These are phyloP conservation scores for Jatropha podagrica DNA, from an alignment of 441 rosid species.

Conservation along the genomic window DNA sequence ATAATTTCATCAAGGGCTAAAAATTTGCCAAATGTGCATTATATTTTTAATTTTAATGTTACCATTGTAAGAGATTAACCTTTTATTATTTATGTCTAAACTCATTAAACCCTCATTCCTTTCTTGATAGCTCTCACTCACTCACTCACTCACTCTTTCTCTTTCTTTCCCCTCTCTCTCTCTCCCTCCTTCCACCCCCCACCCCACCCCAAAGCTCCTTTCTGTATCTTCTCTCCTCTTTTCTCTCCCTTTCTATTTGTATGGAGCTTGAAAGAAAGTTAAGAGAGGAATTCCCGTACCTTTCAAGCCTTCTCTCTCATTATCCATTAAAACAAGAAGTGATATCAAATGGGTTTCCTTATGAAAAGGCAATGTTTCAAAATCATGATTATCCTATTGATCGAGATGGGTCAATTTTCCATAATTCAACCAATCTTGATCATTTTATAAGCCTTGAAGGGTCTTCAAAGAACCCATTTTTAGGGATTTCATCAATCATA, in stretches of 20 bases:
- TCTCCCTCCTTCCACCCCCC: neutral
- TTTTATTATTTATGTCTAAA: neutral
- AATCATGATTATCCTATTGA: neutral
- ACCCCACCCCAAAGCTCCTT: too few relatives aligned
- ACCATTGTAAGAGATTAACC: neutral
- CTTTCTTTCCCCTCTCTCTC: neutral
- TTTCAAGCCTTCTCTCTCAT: constrained; percentile 32
- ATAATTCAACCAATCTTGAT: constrained; percentile 1
- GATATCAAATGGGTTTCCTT: constrained; percentile 19
- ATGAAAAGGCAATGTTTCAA: constrained; percentile 16
- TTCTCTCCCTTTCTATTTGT: constrained; percentile 9
- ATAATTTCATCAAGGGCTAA: constrained; percentile 27
- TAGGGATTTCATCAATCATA: neutral
- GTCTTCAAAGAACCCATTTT: constrained; percentile 25
- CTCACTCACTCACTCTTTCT: neutral
- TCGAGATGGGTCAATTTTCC: neutral
- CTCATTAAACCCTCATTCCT: constrained; percentile 35
- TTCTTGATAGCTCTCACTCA: constrained; percentile 19
- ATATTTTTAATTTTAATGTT: constrained; percentile 9
- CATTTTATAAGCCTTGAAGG: constrained; percentile 19
- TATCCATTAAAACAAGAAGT: constrained; percentile 21
- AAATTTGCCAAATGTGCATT: constrained; percentile 27
- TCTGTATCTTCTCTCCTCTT: too few relatives aligned
- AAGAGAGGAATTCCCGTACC: constrained; percentile 42
- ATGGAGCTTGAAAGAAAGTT: constrained; percentile 46